Conservation (phyloP, 1,139 yeast species). For the Yamadazyma spencermartinsiae region DNA sequence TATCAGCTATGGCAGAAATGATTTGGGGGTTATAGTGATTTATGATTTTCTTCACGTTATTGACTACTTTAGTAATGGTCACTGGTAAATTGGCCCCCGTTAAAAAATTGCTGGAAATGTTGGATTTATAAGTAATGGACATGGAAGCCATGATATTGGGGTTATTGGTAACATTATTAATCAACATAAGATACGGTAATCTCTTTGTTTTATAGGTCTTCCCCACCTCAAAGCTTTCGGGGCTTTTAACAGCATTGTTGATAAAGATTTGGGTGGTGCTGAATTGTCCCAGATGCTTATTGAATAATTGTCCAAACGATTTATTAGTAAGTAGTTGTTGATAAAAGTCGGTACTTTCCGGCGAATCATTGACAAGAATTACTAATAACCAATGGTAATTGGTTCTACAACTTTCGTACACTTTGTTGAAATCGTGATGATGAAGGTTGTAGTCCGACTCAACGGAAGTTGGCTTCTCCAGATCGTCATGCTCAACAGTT, state of each 20-base stretch:
- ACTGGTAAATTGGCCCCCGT: slow-evolving; percentile 16
- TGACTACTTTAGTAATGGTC: slow-evolving; percentile 29
- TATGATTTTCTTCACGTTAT: slow-evolving; percentile 35
- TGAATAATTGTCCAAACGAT: slow-evolving; percentile 32
- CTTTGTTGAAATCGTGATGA: slow-evolving; percentile 39
- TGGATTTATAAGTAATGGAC: slow-evolving; percentile 50
- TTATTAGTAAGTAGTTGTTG: slow-evolving; percentile 27
- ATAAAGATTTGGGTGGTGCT: slow-evolving; percentile 45
- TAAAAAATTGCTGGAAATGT: slow-evolving; percentile 26
- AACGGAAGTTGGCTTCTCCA: too few relatives aligned
- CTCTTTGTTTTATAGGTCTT: slow-evolving; percentile 37
- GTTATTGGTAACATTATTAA: slow-evolving; percentile 52
- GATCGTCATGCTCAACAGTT: not conserved
- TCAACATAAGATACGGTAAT: slow-evolving; percentile 47
- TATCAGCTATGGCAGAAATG: slow-evolving; percentile 50
- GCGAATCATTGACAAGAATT: slow-evolving; percentile 38
- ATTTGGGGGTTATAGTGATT: slow-evolving; percentile 54
- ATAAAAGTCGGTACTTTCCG: slow-evolving; percentile 26
- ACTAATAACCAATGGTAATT: slow-evolving; percentile 48
- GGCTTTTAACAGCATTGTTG: slow-evolving; percentile 36
- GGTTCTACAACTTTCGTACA: slow-evolving; percentile 40
- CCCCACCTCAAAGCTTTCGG: slow-evolving; percentile 56
- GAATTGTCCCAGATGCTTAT: slow-evolving; percentile 32
- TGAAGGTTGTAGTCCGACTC: slow-evolving; percentile 7
- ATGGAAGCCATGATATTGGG: slow-evolving; percentile 53